Conservation (phyloP, 352 stramenopile genomes). For the Thalassiosira hispida region DNA sequence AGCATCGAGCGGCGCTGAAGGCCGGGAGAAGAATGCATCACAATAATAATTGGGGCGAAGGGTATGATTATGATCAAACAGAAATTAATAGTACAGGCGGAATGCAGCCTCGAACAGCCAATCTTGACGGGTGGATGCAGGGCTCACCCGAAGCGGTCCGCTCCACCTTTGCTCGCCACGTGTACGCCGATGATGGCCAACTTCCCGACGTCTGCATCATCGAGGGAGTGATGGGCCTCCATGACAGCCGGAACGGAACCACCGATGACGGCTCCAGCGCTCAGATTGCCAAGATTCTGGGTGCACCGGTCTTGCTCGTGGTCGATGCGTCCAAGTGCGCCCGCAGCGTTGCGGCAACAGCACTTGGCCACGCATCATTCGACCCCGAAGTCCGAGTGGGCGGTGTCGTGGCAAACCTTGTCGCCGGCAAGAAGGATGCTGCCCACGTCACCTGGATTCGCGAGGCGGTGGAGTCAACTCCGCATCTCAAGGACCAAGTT, state of each 20-base stretch:
- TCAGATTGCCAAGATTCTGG: slow-evolving; percentile 35
- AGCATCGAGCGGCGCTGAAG: too few relatives aligned
- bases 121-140: not conserved
- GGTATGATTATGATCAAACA: too few relatives aligned
- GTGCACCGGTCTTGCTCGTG: slow-evolving; percentile 39
- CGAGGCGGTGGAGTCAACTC: not conserved
- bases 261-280: slow-evolving; percentile 19
- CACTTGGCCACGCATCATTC: slow-evolving; percentile 40
- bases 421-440: slow-evolving; percentile 2
- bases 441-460: not conserved
- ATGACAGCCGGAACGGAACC: slow-evolving; percentile 11
- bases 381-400: slow-evolving; percentile 32
- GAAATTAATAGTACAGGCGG: too few relatives aligned
- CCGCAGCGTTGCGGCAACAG: slow-evolving; percentile 40
- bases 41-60: too few relatives aligned
- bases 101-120: too few relatives aligned
- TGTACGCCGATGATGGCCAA: too few relatives aligned
- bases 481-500: not conserved
- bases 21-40: too few relatives aligned
- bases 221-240: slow-evolving; percentile 31
- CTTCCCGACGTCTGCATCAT: slow-evolving; percentile 26
- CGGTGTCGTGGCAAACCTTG: slow-evolving; percentile 43
- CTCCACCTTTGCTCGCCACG: slow-evolving; percentile 21
- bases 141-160: not conserved
- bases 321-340: slow-evolving; percentile 40